These are phyloP conservation scores for Astragalus membranaceus DNA, from an alignment of 306 rosid species.

Conservation along the genomic window DNA sequence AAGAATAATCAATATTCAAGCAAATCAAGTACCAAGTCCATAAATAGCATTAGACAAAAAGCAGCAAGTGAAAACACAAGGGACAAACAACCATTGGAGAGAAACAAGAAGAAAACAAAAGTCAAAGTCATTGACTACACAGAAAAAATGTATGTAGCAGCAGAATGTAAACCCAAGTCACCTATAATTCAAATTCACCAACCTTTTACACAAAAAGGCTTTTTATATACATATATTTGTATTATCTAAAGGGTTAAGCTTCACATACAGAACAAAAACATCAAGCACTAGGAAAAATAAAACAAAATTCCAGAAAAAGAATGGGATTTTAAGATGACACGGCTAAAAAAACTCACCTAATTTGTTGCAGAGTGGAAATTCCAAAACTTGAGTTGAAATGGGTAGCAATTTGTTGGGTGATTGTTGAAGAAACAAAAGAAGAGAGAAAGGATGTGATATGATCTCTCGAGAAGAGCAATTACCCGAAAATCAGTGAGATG, in stretches of 20 bases:
- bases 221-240: background rate
- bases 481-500: slow-evolving; percentile 21
- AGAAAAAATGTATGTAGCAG: background rate
- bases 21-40: slow-evolving; percentile 12
- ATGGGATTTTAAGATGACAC: slow-evolving; percentile 5
- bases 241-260: background rate
- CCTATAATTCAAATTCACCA: slow-evolving; percentile 26
- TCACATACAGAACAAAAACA: background rate
- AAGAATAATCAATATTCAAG: background rate
- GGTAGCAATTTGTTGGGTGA: background rate
- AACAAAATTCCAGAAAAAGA: slow-evolving; percentile 3
- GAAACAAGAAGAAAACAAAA: slow-evolving; percentile 19
- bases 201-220: background rate
- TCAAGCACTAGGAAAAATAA: background rate
- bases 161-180: slow-evolving; percentile 12
- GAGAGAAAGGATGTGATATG: background rate
- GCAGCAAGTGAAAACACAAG: slow-evolving; percentile 13
- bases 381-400: slow-evolving; percentile 11
- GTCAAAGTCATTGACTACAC: slow-evolving; percentile 19
- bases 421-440: background rate
- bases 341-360: slow-evolving; percentile 17
- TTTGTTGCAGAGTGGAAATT: background rate
- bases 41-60: slow-evolving; percentile 21
- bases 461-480: background rate
- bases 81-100: background rate